A percentile compares a stretch with the other conserved stretches of the same genome.
Conservation (phyloP, 805 yeast species). For the Saccharomyces cerevisiae region DNA sequence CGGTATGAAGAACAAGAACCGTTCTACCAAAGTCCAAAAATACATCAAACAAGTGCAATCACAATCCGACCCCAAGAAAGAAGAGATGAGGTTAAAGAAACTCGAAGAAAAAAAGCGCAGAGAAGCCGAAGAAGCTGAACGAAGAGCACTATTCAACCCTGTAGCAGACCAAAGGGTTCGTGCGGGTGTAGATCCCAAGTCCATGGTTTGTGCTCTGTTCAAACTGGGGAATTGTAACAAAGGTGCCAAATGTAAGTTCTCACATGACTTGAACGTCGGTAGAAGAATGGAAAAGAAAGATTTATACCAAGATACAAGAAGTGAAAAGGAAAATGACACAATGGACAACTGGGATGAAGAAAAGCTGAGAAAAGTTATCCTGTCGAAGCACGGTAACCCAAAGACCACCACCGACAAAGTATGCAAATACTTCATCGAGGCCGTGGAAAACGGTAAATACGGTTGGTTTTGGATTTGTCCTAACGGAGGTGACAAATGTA, state of each 20-base stretch:
- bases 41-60: conserved; percentile 63
- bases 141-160: conserved; percentile 64
- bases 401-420: conserved; percentile 90
- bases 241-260: conserved; percentile 79
- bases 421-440: conserved; percentile 90
- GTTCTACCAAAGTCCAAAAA: conserved; percentile 81
- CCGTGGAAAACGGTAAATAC: conserved; percentile 93
- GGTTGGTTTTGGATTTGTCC: conserved; percentile 99
- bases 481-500: conserved; percentile 85
- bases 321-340: conserved; percentile 63
- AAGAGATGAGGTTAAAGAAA: conserved; percentile 60
- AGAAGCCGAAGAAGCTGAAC: conserved; percentile 82
- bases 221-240: conserved; percentile 79
- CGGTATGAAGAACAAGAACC: conserved; percentile 92
- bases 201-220: conserved; percentile 83
- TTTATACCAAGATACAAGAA: conserved; percentile 81
- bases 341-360: conserved; percentile 98
- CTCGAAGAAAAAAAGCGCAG: conserved; percentile 83
- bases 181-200: conserved; percentile 95
- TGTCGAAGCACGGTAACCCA: conserved; percentile 90
- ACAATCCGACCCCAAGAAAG: conserved; percentile 54
- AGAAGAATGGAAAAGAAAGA: conserved; percentile 87
- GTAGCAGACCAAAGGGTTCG: conserved; percentile 79
- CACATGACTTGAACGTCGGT: conserved; percentile 80
- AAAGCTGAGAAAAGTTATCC: conserved; percentile 75